Conservation (phyloP, 2,329 filamentous ascomycete genomes). For the Elsinoe batatas region DNA sequence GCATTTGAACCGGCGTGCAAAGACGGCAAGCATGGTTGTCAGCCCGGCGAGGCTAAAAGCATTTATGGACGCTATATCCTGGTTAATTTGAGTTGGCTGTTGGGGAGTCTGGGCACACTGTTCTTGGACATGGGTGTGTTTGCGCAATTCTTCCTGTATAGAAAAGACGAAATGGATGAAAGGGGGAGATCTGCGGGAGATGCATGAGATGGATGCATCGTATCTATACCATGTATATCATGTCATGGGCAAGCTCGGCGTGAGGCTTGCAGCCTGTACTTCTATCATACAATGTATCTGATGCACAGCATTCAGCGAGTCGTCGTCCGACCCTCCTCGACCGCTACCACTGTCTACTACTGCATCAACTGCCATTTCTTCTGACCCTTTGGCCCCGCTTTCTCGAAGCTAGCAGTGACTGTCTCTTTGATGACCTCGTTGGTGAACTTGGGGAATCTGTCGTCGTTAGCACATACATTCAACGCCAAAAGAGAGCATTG, state of each 20-base stretch:
- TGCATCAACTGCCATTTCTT: conserved; percentile 47
- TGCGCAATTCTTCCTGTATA: conserved; percentile 83
- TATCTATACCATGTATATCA: conserved; percentile 1
- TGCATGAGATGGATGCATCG: not conserved
- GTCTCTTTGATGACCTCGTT: conserved; percentile 64
- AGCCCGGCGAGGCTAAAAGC: conserved; percentile 50
- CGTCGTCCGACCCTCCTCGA: not conserved
- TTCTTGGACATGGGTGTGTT: conserved; percentile 80
- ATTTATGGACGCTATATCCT: conserved; percentile 76
- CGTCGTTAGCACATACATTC: conserved; percentile 13
- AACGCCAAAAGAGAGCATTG: not conserved
- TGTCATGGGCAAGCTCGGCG: not conserved
- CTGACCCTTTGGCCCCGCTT: conserved; percentile 52
- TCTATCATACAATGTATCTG: not conserved
- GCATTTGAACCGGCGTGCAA: conserved; percentile 71
- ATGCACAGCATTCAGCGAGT: not conserved
- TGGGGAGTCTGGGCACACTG: conserved; percentile 80
- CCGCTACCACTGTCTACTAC: not conserved
- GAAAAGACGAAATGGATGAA: conserved; percentile 35
- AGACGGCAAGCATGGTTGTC: conserved; percentile 41
- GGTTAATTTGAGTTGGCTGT: conserved; percentile 83
- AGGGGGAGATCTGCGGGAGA: conserved; percentile 15
- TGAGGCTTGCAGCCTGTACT: not conserved
- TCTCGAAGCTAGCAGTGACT: conserved; percentile 53
- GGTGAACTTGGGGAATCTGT: conserved; percentile 57